Conservation (phyloP, 257 asterid genomes). For the Coffea canephora region DNA sequence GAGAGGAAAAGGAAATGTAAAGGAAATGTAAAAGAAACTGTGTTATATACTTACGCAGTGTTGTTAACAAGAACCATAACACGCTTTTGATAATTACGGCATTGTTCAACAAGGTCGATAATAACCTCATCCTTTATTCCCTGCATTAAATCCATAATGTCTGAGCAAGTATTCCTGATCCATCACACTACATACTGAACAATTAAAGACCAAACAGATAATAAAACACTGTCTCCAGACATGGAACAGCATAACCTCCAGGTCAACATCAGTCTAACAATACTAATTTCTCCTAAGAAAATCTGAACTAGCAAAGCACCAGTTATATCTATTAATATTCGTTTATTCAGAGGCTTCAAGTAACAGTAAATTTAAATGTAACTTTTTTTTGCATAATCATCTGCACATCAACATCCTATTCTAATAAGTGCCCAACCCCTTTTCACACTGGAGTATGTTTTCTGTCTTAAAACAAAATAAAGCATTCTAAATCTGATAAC, state of each 20-base stretch:
- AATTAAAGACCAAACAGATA: not conserved
- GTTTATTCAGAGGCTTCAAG: not conserved
- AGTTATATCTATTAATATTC: not conserved
- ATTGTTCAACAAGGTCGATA: slow-evolving; percentile 91
- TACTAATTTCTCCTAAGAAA: not conserved
- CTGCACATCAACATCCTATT: not conserved
- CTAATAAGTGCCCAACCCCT: not conserved
- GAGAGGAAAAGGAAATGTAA: slow-evolving; percentile 7
- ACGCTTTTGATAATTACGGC: slow-evolving; percentile 81
- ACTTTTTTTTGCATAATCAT: not conserved
- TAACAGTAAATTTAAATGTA: not conserved
- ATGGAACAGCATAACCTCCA: slow-evolving; percentile 1
- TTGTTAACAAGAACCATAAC: slow-evolving; percentile 89
- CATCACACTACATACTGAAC: not conserved
- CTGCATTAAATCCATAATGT: slow-evolving; percentile 30
- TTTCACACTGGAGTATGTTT: not conserved
- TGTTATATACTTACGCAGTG: slow-evolving; percentile 55
- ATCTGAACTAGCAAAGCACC: not conserved
- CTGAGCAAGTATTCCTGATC: not conserved
- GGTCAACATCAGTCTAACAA: not conserved
- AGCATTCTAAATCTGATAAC: not conserved
- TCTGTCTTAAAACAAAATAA: not conserved
- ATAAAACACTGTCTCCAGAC: not conserved
- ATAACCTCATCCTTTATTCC: slow-evolving; percentile 84
- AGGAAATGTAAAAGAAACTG: not conserved